phyloP scores from a whole-genome alignment of 106 monocot genomes.

The Platanthera guangdongensis region DNA sequence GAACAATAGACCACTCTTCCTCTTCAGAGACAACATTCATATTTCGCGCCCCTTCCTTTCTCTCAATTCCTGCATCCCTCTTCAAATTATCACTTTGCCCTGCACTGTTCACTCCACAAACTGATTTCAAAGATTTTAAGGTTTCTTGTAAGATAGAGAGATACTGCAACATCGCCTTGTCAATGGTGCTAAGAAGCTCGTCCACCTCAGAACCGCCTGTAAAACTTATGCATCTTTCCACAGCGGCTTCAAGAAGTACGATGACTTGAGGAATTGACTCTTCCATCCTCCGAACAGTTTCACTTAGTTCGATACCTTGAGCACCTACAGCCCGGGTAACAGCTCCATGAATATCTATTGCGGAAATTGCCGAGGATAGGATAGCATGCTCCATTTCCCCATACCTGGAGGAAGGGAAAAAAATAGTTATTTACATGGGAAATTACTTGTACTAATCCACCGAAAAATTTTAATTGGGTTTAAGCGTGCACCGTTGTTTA shows the following conservation, averaged over 20 bases:
- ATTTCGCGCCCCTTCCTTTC: slow-evolving; percentile 47
- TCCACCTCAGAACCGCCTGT: slow-evolving; percentile 93
- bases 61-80: slow-evolving; percentile 56
- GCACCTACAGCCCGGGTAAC: slow-evolving; percentile 94
- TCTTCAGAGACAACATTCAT: slow-evolving; percentile 88
- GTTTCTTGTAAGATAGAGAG: slow-evolving; percentile 88
- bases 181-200: slow-evolving; percentile 75
- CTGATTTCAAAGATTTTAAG: slow-evolving; percentile 71
- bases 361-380: slow-evolving; percentile 70
- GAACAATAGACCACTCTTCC: slow-evolving; percentile 98
- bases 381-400: slow-evolving; percentile 83
- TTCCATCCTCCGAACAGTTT: slow-evolving; percentile 98
- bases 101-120: slow-evolving; percentile 68
- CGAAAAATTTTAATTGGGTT: not conserved
- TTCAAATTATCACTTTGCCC: slow-evolving; percentile 44
- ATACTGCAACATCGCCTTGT: slow-evolving; percentile 82
- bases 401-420: slow-evolving; percentile 44
- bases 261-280: slow-evolving; percentile 88
- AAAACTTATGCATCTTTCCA: slow-evolving; percentile 91
- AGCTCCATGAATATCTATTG: slow-evolving; percentile 79
- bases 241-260: slow-evolving; percentile 85
- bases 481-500: slow-evolving; percentile 61
- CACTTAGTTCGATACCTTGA: slow-evolving; percentile 98
- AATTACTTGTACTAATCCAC: not conserved
- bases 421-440: not conserved